Percentiles rank a stretch among this genome's conserved stretches.
These are phyloP conservation scores for Mangifera indica DNA, from an alignment of 345 rosid species.

Conservation along the genomic window DNA sequence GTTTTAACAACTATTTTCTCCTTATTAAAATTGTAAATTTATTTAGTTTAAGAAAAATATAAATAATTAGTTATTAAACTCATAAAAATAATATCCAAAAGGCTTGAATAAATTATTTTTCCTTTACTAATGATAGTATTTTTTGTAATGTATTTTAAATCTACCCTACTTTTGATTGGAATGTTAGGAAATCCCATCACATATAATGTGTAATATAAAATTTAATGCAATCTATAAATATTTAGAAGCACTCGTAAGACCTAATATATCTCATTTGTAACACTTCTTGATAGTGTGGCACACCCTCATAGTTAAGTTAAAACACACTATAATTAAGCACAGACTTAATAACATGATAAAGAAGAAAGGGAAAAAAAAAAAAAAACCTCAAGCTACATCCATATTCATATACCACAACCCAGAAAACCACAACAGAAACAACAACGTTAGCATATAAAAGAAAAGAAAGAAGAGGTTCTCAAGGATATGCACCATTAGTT, in stretches of 20 bases:
- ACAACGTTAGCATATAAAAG: constrained; percentile 23
- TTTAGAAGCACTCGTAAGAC: constrained; percentile 1
- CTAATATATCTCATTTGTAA: constrained; percentile 22
- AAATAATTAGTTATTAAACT: too few species aligned
- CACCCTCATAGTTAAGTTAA: constrained; percentile 29
- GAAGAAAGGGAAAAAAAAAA: background rate
- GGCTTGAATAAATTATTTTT: too few species aligned
- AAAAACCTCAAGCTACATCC: constrained; percentile 17
- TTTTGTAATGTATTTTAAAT: too few species aligned
- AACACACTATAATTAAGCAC: constrained; percentile 37
- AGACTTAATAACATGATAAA: constrained; percentile 15
- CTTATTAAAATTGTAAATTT: too few species aligned
- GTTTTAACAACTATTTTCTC: too few species aligned
- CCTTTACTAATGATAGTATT: too few species aligned
- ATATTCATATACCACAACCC: constrained; percentile 42
- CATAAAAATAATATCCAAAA: too few species aligned
- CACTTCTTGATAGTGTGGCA: constrained; percentile 24
- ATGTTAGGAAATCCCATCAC: background rate
- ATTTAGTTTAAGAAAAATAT: too few species aligned
- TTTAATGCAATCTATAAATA: background rate
- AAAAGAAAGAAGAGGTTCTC: constrained; percentile 6
- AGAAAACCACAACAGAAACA: constrained; percentile 13
- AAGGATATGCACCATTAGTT: constrained; percentile 63
- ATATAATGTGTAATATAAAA: background rate
- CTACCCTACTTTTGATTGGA: background rate